phyloP scores from a whole-genome alignment of 352 stramenopile genomes.

The Phytophthora aleatoria region DNA sequence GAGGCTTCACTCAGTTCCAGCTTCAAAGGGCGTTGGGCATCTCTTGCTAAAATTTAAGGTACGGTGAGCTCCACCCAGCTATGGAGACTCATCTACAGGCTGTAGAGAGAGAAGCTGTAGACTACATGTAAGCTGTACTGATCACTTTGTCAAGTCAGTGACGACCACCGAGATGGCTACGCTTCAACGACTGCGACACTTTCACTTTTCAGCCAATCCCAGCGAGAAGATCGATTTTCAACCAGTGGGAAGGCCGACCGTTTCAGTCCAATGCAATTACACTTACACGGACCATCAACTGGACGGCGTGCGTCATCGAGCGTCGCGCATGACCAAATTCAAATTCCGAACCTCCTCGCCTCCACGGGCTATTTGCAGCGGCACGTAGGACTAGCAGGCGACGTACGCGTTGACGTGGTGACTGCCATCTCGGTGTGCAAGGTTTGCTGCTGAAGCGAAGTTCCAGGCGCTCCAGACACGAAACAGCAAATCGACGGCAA shows the following conservation, averaged over 20 bases:
- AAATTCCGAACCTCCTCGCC: conserved; percentile 4
- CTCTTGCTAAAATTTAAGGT: too few relatives aligned
- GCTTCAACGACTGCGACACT: conserved; percentile 4
- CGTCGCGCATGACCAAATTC: conserved; percentile 2
- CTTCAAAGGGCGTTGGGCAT: too few relatives aligned
- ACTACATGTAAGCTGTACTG: too few relatives aligned
- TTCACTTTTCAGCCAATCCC: conserved; percentile 22
- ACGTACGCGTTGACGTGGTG: background rate
- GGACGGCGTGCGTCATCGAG: conserved; percentile 18
- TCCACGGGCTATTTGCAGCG: conserved; percentile 2
- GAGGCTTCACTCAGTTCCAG: too few relatives aligned
- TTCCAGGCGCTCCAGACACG: conserved; percentile 8
- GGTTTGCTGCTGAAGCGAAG: background rate
- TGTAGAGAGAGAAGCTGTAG: too few relatives aligned
- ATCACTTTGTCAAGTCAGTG: too few relatives aligned
- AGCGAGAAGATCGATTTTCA: background rate
- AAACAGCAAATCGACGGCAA: conserved; percentile 24
- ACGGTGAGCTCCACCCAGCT: too few relatives aligned
- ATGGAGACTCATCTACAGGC: too few relatives aligned
- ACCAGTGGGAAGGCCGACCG: background rate
- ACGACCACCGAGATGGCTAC: conserved; percentile 22
- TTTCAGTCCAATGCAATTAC: background rate
- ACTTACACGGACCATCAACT: conserved; percentile 18
- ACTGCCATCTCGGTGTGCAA: conserved; percentile 10
- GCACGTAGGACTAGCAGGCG: background rate